phyloP scores from a whole-genome alignment of 2,329 filamentous ascomycete species.

The Colletotrichum tamarilloi region DNA sequence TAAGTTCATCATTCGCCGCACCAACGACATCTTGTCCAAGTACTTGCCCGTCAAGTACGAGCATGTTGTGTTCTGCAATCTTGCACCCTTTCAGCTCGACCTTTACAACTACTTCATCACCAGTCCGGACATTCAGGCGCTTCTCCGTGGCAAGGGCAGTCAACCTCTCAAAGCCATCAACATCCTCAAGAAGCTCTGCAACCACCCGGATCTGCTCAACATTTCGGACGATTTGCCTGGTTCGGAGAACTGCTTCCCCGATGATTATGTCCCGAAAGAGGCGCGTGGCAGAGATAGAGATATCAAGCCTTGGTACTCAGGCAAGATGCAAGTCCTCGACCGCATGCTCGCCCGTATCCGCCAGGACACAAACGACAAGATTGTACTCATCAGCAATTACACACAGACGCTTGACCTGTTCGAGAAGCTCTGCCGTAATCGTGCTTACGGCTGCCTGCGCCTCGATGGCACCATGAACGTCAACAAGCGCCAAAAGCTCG shows the following conservation, averaged over 20 bases:
- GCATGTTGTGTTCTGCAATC: conserved; percentile 97
- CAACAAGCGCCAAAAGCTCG: conserved; percentile 95
- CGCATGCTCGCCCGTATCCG: conserved; percentile 96
- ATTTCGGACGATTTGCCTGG: conserved; percentile 87
- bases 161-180: conserved; percentile 97
- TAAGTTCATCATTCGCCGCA: conserved; percentile 97
- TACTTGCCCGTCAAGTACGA: conserved; percentile 99
- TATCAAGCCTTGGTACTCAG: conserved; percentile 94
- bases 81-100: conserved; percentile 91
- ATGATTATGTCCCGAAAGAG: conserved; percentile 90
- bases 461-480: conserved; percentile 98
- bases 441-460: conserved; percentile 85
- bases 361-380: conserved; percentile 98
- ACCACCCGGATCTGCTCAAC: conserved; percentile 93
- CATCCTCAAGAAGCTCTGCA: conserved; percentile 97
- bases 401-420: conserved; percentile 96
- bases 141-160: conserved; percentile 92
- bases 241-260: conserved; percentile 82
- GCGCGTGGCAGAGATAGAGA: conserved; percentile 89
- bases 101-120: conserved; percentile 98
- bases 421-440: conserved; percentile 86
- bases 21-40: conserved; percentile 97
- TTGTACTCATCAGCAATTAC: conserved; percentile 98
- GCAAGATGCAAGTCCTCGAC: conserved; percentile 98
- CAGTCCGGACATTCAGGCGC: conserved; percentile 91